These are phyloP conservation scores for Alloteropsis semialata DNA, from an alignment of 176 grass and related monocot species.

Conservation along the genomic window DNA sequence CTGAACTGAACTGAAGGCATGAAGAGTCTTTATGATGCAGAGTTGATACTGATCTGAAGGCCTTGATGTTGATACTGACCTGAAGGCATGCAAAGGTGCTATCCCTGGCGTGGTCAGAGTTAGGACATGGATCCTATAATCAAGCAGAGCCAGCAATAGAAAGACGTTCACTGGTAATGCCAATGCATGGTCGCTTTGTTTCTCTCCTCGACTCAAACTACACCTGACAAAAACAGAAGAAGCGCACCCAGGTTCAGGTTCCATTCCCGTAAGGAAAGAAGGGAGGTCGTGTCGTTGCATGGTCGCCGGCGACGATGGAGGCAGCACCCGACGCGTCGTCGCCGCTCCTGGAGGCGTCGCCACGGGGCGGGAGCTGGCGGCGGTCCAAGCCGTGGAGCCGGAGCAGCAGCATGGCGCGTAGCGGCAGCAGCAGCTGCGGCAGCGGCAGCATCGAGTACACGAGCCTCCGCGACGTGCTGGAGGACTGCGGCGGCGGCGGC, in stretches of 20 bases:
- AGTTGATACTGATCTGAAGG: too few species aligned
- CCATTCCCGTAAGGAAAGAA: not conserved
- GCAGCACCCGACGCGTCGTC: slow-evolving; percentile 28
- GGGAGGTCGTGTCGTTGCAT: not conserved
- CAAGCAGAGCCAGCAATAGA: slow-evolving; percentile 10
- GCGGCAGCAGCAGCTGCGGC: not conserved
- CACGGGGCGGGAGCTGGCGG: not conserved
- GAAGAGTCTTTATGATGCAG: too few species aligned
- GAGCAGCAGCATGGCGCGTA: slow-evolving; percentile 30
- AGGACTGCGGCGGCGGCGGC: not conserved
- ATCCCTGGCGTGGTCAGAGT: slow-evolving; percentile 7
- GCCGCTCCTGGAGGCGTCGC: slow-evolving; percentile 27
- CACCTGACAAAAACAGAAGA: slow-evolving; percentile 3
- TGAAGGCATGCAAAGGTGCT: slow-evolving; percentile 17
- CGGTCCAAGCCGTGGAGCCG: slow-evolving; percentile 25
- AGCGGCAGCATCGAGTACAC: slow-evolving; percentile 50
- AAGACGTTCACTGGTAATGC: not conserved
- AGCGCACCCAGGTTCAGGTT: not conserved
- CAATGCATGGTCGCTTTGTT: not conserved
- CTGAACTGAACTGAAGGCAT: not conserved
- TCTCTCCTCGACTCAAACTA: slow-evolving; percentile 22
- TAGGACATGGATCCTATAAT: slow-evolving; percentile 21
- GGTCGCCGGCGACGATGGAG: not conserved
- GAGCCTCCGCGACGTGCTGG: slow-evolving; percentile 76
- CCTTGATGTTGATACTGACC: too few species aligned